phyloP scores from a whole-genome alignment of 768 basidiomycete species.

The Collybiopsis confluens region DNA sequence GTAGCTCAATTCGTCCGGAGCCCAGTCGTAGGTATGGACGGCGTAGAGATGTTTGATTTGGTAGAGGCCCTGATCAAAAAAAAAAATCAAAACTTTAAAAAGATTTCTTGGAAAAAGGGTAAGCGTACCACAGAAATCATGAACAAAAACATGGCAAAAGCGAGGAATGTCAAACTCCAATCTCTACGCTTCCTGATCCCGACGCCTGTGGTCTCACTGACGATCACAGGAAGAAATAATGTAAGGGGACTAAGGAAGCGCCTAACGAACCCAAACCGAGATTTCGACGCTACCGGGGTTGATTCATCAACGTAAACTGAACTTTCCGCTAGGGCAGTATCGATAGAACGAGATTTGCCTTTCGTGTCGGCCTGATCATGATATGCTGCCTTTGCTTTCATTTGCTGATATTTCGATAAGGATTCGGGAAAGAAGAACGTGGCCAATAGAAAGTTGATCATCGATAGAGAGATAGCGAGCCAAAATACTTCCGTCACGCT shows the following conservation, averaged over 20 bases:
- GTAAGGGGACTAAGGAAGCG: constrained; percentile 51
- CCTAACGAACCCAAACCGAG: constrained; percentile 20
- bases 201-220: constrained; percentile 32
- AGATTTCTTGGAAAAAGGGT: background rate
- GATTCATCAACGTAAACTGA: constrained; percentile 9
- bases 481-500: constrained; percentile 46
- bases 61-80: constrained; percentile 52
- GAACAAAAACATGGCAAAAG: constrained; percentile 55
- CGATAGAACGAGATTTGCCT: constrained; percentile 23
- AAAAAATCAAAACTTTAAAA: background rate
- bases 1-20: constrained; percentile 67
- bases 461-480: constrained; percentile 38
- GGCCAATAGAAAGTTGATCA: constrained; percentile 56
- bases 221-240: constrained; percentile 60
- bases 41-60: constrained; percentile 84
- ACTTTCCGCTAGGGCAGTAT: constrained; percentile 17
- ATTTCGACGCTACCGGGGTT: constrained; percentile 13
- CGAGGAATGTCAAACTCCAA: constrained; percentile 79
- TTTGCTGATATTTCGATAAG: constrained; percentile 38
- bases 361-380: constrained; percentile 11
- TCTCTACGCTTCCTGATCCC: constrained; percentile 49
- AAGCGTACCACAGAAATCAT: constrained; percentile 61
- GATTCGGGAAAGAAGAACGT: constrained; percentile 71
- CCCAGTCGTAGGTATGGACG: constrained; percentile 68
- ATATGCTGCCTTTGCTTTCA: constrained; percentile 21